Conservation (phyloP, 805 yeast species). For the Saccharomyces kudriavzevii region DNA sequence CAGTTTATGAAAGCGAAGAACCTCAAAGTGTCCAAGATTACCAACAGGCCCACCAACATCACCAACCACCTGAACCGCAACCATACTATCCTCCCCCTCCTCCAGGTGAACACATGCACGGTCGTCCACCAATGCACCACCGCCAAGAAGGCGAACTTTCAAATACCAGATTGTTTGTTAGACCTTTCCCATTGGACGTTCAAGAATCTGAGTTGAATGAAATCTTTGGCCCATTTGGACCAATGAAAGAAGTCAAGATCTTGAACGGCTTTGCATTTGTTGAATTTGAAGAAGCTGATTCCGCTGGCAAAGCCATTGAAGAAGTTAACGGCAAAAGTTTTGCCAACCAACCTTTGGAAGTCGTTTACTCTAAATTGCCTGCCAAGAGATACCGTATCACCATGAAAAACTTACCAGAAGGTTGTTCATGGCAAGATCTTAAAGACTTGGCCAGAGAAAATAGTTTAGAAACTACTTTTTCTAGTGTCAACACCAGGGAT, state of each 20-base stretch:
- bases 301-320: constrained; percentile 67
- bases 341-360: constrained; percentile 43
- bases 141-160: constrained; percentile 33
- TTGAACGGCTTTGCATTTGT: constrained; percentile 85
- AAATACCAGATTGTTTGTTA: constrained; percentile 44
- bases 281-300: constrained; percentile 67
- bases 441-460: constrained; percentile 84
- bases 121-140: constrained; percentile 9
- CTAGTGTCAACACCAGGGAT: constrained; percentile 39
- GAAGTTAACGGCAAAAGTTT: constrained; percentile 65
- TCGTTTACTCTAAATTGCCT: constrained; percentile 38
- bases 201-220: constrained; percentile 57
- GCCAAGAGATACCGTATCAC: constrained; percentile 70
- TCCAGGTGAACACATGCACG: constrained; percentile 6
- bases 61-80: constrained; percentile 16
- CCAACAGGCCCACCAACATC: constrained; percentile 10
- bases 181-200: constrained; percentile 53
- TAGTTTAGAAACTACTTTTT: constrained; percentile 55
- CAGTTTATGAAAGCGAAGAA: constrained; percentile 7
- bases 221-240: constrained; percentile 58
- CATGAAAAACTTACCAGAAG: constrained; percentile 62
- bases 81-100: constrained; percentile 20
- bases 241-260: constrained; percentile 57
- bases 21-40: constrained; percentile 7
- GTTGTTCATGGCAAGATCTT: constrained; percentile 79